These are phyloP conservation scores for Alternaria dauci DNA, from an alignment of 2,329 filamentous ascomycete species.

Conservation along the genomic window DNA sequence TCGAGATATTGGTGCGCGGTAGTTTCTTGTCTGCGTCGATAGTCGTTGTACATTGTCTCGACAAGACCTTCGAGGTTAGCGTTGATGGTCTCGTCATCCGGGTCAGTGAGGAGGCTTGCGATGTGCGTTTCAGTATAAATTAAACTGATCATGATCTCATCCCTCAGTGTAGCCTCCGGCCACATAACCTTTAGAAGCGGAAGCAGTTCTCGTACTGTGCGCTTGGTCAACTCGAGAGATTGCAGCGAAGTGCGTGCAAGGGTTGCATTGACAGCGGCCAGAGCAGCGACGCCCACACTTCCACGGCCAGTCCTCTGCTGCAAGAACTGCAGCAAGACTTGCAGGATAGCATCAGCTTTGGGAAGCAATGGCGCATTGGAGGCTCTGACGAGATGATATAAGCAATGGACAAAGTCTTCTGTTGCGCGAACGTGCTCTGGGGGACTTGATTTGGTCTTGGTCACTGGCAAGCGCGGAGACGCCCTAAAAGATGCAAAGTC, in stretches of 20 bases:
- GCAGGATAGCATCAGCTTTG: conserved; percentile 65
- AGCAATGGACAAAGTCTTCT: conserved; percentile 64
- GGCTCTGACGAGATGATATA: conserved; percentile 69
- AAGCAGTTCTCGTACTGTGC: conserved; percentile 68
- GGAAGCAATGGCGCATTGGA: conserved; percentile 72
- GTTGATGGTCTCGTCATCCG: conserved; percentile 37
- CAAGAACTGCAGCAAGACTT: conserved; percentile 68
- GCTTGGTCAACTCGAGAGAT: conserved; percentile 68
- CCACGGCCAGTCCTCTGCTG: conserved; percentile 67
- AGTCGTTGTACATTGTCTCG: conserved; percentile 79
- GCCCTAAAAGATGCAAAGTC: conserved; percentile 35
- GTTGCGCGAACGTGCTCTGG: conserved; percentile 35
- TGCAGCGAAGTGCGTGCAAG: conserved; percentile 73
- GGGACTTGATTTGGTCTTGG: conserved; percentile 28
- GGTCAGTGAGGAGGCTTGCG: conserved; percentile 38
- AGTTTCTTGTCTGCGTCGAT: conserved; percentile 72
- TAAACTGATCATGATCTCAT: conserved; percentile 77
- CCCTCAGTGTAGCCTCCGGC: conserved; percentile 69
- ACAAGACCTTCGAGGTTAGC: conserved; percentile 68
- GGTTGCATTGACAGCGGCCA: conserved; percentile 77
- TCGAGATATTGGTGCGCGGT: conserved; percentile 63
- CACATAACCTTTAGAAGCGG: conserved; percentile 80
- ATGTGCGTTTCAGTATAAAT: conserved; percentile 64
- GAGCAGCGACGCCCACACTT: conserved; percentile 75
- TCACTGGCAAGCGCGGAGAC: conserved; percentile 33